These are phyloP conservation scores for Strigomonas oncopelti DNA, from an alignment of 208 protist species.

Conservation along the genomic window DNA sequence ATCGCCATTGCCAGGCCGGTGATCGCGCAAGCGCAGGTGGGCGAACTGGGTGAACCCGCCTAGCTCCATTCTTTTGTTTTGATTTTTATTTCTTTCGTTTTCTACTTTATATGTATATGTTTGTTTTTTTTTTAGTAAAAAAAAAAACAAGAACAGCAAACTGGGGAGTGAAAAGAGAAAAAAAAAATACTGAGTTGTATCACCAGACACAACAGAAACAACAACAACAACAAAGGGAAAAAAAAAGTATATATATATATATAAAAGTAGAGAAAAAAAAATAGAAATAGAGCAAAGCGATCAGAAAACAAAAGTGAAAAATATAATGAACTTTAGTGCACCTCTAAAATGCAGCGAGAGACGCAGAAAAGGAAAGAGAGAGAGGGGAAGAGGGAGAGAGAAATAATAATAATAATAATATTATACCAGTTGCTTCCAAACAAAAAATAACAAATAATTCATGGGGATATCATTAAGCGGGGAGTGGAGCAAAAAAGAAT, in stretches of 20 bases:
- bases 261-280: slow-evolving; percentile 20
- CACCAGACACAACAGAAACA: too few species aligned
- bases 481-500: too few species aligned
- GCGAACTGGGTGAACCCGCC: slow-evolving; percentile 75
- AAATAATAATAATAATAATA: too few species aligned
- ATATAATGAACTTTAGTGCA: not conserved
- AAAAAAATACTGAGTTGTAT: slow-evolving; percentile 8
- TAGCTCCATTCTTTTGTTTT: slow-evolving; percentile 2
- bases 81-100: too few species aligned
- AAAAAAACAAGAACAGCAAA: slow-evolving; percentile 22
- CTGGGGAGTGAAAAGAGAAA: not conserved
- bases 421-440: too few species aligned
- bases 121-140: slow-evolving; percentile 6
- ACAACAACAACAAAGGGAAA: too few species aligned
- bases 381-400: too few species aligned
- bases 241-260: slow-evolving; percentile 13
- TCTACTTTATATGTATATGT: not conserved
- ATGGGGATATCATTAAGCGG: too few species aligned
- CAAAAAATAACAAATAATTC: too few species aligned
- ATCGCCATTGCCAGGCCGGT: slow-evolving; percentile 56
- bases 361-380: too few species aligned
- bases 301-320: not conserved
- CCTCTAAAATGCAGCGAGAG: too few species aligned
- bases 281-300: not conserved
- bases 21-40: slow-evolving; percentile 70